Evolutionary conservation across 2,329 filamentous ascomycete species (phyloP).

Genomic region (Penicillium sp.): DNA sequence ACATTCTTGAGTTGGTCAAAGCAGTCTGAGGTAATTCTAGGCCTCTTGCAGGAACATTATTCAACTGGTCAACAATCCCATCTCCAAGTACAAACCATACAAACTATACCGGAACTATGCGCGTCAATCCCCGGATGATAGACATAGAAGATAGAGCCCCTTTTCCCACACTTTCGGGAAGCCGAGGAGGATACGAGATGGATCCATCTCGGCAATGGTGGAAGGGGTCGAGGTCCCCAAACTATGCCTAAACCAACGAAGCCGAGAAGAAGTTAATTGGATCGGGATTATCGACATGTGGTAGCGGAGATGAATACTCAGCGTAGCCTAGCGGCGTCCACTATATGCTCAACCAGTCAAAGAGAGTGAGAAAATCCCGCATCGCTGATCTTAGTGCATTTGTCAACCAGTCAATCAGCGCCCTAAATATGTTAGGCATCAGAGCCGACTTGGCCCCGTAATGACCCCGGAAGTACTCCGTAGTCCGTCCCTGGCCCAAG

Average conservation of each 20-base stretch:
- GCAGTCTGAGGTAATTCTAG: not conserved
- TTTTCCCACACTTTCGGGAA: not conserved
- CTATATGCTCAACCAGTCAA: not conserved
- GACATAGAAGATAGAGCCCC: not conserved
- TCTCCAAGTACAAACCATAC: not conserved
- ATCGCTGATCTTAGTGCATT: not conserved
- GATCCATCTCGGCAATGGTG: not conserved
- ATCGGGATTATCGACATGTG: not conserved
- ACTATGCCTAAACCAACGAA: not conserved
- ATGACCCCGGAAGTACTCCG: not conserved
- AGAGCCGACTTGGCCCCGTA: not conserved
- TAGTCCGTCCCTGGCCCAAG: not conserved
- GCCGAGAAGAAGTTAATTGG: not conserved
- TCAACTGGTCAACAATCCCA: not conserved
- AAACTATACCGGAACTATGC: not conserved
- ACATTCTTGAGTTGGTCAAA: not conserved
- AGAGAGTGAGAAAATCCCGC: not conserved
- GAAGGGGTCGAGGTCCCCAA: not conserved
- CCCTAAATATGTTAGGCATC: not conserved
- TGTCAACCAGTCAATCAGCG: not conserved
- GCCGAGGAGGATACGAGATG: not conserved
- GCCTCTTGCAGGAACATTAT: not conserved
- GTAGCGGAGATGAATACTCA: not conserved
- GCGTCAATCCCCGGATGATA: not conserved
- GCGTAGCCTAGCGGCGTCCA: not conserved